Conservation (phyloP, 352 stramenopile species). For the Globisporangium spinosum region DNA sequence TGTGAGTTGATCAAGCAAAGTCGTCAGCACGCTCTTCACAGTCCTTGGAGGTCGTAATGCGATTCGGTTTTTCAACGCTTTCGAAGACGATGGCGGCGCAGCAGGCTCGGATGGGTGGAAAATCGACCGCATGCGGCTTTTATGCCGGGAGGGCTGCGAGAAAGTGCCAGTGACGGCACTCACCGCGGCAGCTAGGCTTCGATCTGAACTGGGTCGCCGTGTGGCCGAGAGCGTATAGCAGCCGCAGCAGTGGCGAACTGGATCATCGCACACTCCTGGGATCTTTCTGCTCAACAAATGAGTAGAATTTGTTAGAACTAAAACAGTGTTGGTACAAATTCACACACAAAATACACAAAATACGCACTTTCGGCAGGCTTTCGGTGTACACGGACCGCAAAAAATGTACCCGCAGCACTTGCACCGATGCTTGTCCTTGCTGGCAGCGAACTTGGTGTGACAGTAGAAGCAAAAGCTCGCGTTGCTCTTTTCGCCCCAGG, state of each 20-base stretch:
- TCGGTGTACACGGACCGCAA: conserved; percentile 69
- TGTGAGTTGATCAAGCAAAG: conserved; percentile 76
- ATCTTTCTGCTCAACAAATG: conserved; percentile 43
- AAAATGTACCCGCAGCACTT: conserved; percentile 86
- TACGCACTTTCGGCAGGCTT: conserved; percentile 62
- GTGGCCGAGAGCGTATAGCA: conserved; percentile 81
- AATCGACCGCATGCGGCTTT: conserved; percentile 54
- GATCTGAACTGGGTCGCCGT: conserved; percentile 54
- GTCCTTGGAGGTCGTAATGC: conserved; percentile 65
- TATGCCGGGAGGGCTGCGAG: conserved; percentile 30
- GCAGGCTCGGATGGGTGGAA: conserved; percentile 42
- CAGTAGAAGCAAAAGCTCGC: conserved; percentile 77
- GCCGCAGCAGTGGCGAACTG: conserved; percentile 65
- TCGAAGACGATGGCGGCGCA: conserved; percentile 16
- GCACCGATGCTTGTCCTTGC: conserved; percentile 74
- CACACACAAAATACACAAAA: background rate
- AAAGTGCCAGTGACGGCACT: conserved; percentile 21
- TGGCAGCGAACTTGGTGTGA: conserved; percentile 42
- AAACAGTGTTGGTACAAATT: background rate
- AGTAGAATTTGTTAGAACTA: background rate
- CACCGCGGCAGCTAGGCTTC: conserved; percentile 30
- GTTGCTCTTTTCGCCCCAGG: conserved; percentile 74
- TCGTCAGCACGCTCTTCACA: conserved; percentile 83
- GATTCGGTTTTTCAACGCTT: conserved; percentile 68
- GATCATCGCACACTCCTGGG: conserved; percentile 45